phyloP scores from a whole-genome alignment of 1,139 yeast species.

The Diutina ranongensis region DNA sequence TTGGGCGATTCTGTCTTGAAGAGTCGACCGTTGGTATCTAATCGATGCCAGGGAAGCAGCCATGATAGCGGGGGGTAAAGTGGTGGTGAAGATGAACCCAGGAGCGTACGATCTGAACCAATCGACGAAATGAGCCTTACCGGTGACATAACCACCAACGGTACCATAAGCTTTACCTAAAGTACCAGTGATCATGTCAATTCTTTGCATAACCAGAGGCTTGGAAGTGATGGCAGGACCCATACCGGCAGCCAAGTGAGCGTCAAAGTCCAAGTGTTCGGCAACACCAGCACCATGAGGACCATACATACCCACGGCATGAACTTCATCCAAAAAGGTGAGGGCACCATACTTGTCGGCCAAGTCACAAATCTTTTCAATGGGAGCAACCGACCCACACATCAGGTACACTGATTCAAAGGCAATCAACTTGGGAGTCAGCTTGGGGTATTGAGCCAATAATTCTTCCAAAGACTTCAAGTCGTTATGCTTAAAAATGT shows the following conservation, averaged over 20 bases:
- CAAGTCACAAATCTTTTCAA: slow-evolving; percentile 82
- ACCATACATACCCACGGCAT: slow-evolving; percentile 98
- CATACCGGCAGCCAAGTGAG: slow-evolving; percentile 61
- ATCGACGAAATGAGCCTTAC: slow-evolving; percentile 71
- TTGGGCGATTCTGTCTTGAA: slow-evolving; percentile 71
- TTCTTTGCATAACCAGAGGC: slow-evolving; percentile 69
- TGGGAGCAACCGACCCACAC: slow-evolving; percentile 97
- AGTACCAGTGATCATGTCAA: slow-evolving; percentile 95
- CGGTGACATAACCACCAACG: slow-evolving; percentile 97
- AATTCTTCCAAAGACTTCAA: slow-evolving; percentile 68
- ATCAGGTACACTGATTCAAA: slow-evolving; percentile 95
- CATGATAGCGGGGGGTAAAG: slow-evolving; percentile 96
- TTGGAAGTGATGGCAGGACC: slow-evolving; percentile 25
- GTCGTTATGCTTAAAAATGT: slow-evolving; percentile 86
- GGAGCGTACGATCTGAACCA: slow-evolving; percentile 97
- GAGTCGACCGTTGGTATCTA: slow-evolving; percentile 69
- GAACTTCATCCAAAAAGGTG: slow-evolving; percentile 96
- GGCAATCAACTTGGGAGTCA: slow-evolving; percentile 87
- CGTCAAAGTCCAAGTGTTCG: slow-evolving; percentile 83
- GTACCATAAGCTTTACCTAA: slow-evolving; percentile 94
- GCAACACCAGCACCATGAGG: slow-evolving; percentile 99
- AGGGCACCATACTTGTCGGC: slow-evolving; percentile 97
- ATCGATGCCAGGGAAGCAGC: slow-evolving; percentile 88
- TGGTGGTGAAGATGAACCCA: slow-evolving; percentile 92
- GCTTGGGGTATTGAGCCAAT: slow-evolving; percentile 69